These are phyloP conservation scores for Paralagenidium karlingii DNA, from an alignment of 352 stramenopile species.

Conservation along the genomic window DNA sequence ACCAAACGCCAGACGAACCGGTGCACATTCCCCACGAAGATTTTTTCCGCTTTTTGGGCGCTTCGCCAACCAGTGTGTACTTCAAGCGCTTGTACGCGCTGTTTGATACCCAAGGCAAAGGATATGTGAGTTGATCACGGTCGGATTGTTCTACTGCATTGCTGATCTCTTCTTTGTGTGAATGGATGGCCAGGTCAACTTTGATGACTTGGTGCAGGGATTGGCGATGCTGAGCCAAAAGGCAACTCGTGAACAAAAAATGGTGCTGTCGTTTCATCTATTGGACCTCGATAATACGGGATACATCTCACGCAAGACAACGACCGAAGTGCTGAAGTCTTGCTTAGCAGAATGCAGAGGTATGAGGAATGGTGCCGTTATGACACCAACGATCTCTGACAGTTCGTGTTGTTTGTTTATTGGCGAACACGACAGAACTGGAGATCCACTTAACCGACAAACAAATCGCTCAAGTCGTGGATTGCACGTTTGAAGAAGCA, in stretches of 20 bases:
- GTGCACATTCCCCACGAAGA: slow-evolving; percentile 77
- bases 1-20: slow-evolving; percentile 47
- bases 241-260: slow-evolving; percentile 74
- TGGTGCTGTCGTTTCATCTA: slow-evolving; percentile 77
- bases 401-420: not conserved
- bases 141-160: not conserved
- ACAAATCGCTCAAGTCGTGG: slow-evolving; percentile 65
- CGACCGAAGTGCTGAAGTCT: slow-evolving; percentile 65
- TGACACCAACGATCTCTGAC: not conserved
- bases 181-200: slow-evolving; percentile 36
- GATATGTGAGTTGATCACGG: slow-evolving; percentile 21
- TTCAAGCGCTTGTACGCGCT: slow-evolving; percentile 78
- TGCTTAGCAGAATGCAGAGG: slow-evolving; percentile 77
- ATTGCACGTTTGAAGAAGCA: slow-evolving; percentile 74
- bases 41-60: slow-evolving; percentile 75
- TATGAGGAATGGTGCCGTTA: slow-evolving; percentile 9
- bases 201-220: slow-evolving; percentile 70
- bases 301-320: slow-evolving; percentile 77
- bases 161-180: not conserved
- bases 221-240: slow-evolving; percentile 77
- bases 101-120: slow-evolving; percentile 72
- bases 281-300: slow-evolving; percentile 65
- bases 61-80: slow-evolving; percentile 60
- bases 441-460: slow-evolving; percentile 68
- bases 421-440: slow-evolving; percentile 49